phyloP scores from a whole-genome alignment of 2,329 filamentous ascomycete genomes.

The Penicillium sp. region DNA sequence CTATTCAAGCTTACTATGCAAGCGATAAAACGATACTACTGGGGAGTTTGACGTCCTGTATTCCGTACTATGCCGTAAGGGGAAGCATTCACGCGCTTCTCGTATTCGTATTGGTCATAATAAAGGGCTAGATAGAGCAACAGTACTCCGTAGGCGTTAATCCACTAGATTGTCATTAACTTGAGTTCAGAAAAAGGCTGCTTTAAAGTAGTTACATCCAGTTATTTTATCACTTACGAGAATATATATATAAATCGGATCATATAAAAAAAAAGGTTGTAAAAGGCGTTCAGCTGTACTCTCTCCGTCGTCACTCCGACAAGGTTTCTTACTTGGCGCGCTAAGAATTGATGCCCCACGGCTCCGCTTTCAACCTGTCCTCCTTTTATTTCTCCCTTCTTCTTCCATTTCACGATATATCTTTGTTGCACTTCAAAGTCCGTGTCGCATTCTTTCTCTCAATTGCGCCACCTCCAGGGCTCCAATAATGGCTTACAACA shows the following conservation, averaged over 20 bases:
- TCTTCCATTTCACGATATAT: neutral
- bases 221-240: neutral
- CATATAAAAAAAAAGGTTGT: neutral
- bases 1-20: neutral
- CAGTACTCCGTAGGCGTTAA: neutral
- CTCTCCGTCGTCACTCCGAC: neutral
- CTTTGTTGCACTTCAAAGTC: neutral
- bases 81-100: too few relatives aligned
- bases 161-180: neutral
- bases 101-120: neutral
- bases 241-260: neutral
- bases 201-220: neutral
- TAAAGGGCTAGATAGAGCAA: neutral
- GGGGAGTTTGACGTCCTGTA: too few relatives aligned
- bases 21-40: neutral
- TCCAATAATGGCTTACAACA: constrained; percentile 82
- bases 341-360: constrained; percentile 26
- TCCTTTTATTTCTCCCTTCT: constrained; percentile 4
- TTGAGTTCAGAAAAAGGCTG: neutral
- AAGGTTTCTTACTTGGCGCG: constrained; percentile 13
- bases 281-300: neutral
- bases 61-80: too few relatives aligned
- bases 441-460: constrained; percentile 5
- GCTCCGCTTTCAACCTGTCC: constrained; percentile 21
- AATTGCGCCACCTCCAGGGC: constrained; percentile 24